phyloP scores from a whole-genome alignment of 768 basidiomycete genomes.

The Tricholoma hemisulphureum region DNA sequence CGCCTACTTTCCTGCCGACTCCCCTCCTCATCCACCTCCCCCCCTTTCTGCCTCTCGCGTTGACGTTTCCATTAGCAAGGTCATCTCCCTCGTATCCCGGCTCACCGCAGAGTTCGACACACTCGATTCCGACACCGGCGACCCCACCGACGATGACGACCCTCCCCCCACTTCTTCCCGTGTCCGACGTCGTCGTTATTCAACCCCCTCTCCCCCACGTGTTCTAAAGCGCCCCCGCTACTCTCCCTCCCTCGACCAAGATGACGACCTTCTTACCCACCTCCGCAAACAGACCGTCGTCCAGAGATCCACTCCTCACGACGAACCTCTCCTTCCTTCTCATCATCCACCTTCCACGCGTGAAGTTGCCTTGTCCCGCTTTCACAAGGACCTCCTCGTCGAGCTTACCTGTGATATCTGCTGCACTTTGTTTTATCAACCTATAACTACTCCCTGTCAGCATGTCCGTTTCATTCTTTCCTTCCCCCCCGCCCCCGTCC shows the following conservation, averaged over 20 bases:
- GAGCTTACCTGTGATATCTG: constrained; percentile 93
- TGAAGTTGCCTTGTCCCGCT: constrained; percentile 31
- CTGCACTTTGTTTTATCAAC: constrained; percentile 77
- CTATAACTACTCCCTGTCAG: constrained; percentile 92
- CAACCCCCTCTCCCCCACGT: constrained; percentile 19
- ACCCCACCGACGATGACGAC: constrained; percentile 25
- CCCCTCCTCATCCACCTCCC: constrained; percentile 6
- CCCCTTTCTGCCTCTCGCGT: constrained; percentile 14
- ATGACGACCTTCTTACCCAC: constrained; percentile 37
- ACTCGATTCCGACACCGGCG: neutral
- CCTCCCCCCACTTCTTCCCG: neutral
- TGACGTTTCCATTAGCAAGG: constrained; percentile 61
- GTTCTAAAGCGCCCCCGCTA: constrained; percentile 27
- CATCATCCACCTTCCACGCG: constrained; percentile 19
- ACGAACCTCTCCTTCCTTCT: constrained; percentile 31
- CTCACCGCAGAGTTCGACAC: neutral
- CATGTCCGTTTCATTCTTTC: constrained; percentile 57
- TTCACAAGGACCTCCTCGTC: constrained; percentile 60
- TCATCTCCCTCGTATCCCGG: constrained; percentile 43
- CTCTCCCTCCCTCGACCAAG: constrained; percentile 20
- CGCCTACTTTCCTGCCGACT: constrained; percentile 33
- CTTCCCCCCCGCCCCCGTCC: no score
- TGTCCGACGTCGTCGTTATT: constrained; percentile 12
- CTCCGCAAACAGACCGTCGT: constrained; percentile 31
- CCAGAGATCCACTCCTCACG: constrained; percentile 28